These are phyloP conservation scores for Trypanosoma vivax DNA, from an alignment of 208 protist species.

Conservation along the genomic window DNA sequence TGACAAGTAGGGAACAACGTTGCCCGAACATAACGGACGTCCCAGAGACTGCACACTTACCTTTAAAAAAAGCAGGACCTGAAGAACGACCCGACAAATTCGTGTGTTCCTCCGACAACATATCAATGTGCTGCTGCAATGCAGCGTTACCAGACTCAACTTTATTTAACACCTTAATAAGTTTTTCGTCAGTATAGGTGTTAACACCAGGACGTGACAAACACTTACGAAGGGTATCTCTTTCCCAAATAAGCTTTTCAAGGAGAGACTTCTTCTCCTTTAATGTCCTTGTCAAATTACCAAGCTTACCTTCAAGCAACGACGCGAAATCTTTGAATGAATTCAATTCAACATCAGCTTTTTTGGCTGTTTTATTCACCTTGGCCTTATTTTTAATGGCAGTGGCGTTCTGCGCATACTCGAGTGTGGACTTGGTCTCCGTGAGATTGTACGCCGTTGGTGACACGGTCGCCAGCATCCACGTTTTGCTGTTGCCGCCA, in stretches of 20 bases:
- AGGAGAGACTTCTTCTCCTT: slow-evolving; percentile 32
- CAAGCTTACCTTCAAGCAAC: slow-evolving; percentile 43
- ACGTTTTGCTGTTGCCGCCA: slow-evolving; percentile 88
- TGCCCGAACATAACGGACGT: slow-evolving; percentile 40
- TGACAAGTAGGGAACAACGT: slow-evolving; percentile 27
- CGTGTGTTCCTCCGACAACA: slow-evolving; percentile 24
- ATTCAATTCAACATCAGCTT: slow-evolving; percentile 68
- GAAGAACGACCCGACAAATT: slow-evolving; percentile 44
- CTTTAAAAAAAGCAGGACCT: slow-evolving; percentile 58
- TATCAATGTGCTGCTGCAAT: slow-evolving; percentile 48
- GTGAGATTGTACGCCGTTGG: slow-evolving; percentile 74
- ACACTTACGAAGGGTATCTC: slow-evolving; percentile 30
- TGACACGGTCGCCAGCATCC: slow-evolving; percentile 82
- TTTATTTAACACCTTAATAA: slow-evolving; percentile 28
- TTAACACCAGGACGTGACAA: slow-evolving; percentile 21
- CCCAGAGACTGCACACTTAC: slow-evolving; percentile 40
- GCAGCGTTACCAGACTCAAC: slow-evolving; percentile 54
- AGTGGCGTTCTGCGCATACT: slow-evolving; percentile 78
- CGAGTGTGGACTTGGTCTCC: slow-evolving; percentile 75
- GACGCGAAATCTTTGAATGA: slow-evolving; percentile 46
- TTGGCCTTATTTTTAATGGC: slow-evolving; percentile 70
- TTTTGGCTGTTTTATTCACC: slow-evolving; percentile 54
- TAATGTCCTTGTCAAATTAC: slow-evolving; percentile 25
- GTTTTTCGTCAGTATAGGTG: slow-evolving; percentile 9
- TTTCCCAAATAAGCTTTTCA: slow-evolving; percentile 34